Base-by-base conservation (phyloP, 139 green algal species). In the Closterium sp. region DNA sequence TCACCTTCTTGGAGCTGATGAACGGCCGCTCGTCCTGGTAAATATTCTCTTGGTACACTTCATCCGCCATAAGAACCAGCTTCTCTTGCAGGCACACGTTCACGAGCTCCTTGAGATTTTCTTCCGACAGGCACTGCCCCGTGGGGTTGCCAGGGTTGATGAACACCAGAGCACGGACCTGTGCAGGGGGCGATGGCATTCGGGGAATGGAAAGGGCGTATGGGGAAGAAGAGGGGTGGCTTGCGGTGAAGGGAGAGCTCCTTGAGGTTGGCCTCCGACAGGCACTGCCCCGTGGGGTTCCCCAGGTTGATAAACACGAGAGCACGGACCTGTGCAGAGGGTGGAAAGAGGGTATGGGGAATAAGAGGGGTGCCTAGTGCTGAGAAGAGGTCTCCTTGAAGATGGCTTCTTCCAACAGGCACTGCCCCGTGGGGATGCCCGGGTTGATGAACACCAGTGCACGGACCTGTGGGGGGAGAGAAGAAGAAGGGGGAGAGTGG, bases 131-230 rank as follows among this genome's bases (percentile, higher is more conserved):
- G 93, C 96, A 97, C 92, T 98, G 96, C 29, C 96, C 97, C 9
- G 98, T 99, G 31, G 98, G 98, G 95, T 99, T 99, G 91, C 98
- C 98, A 0, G 98, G 98, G 94, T 99, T 99, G 94, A 99, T 99
- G 1, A 99, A 96, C 62, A 98, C 97, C 88, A 99, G 86, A 22
- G 94, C 97, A 4, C 97, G 95, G 79, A 98, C 97, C 29, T 95
- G 90, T 6, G 7, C n/a, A 62, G 5, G 42, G n/a, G n/a, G n/a
- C n/a, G n/a, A n/a, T n/a, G n/a, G n/a, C n/a, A n/a, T n/a, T n/a
- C n/a, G n/a, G n/a, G n/a, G n/a, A n/a, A n/a, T n/a, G n/a, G n/a
- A n/a, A n/a, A n/a, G n/a, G n/a, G n/a, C n/a, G 99, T 97, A 94
- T 99, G 96, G 11, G 98, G 95, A 97, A 95, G 5, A 98, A 93